Percentiles rank a stretch among this genome's conserved stretches.
These are phyloP conservation scores for Sanguinoderma infundibulare DNA, from an alignment of 1,284 basidiomycete genomes.

Conservation along the genomic window DNA sequence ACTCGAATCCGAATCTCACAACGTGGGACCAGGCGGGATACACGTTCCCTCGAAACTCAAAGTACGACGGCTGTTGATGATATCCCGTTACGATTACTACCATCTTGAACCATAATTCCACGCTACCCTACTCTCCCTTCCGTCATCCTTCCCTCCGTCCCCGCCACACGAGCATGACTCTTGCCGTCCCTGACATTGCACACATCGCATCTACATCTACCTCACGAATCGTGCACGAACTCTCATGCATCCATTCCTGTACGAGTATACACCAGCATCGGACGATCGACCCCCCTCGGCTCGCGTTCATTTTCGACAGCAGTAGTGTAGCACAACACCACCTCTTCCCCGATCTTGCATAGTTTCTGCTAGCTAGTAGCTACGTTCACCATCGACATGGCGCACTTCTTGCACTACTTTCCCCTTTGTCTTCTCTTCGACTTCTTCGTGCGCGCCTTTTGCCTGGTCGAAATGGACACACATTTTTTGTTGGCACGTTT, in stretches of 20 bases:
- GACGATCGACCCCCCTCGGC: constrained; percentile 7
- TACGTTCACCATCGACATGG: constrained; percentile 10
- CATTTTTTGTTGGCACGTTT: not conserved
- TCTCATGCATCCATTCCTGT: constrained; percentile 22
- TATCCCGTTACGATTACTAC: not conserved
- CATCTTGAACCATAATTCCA: not conserved
- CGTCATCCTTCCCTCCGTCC: not conserved
- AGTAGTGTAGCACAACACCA: constrained; percentile 24
- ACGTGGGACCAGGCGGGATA: constrained; percentile 74
- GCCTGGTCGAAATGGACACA: constrained; percentile 4
- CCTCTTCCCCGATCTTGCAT: constrained; percentile 4
- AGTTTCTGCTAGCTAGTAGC: constrained; percentile 6
- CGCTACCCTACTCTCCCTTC: constrained; percentile 3
- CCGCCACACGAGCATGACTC: not conserved
- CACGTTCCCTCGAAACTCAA: constrained; percentile 70
- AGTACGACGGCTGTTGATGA: constrained; percentile 53
- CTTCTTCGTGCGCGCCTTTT: not conserved
- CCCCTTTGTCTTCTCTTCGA: not conserved
- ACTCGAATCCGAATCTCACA: constrained; percentile 74
- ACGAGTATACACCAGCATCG: constrained; percentile 23
- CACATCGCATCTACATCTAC: constrained; percentile 18
- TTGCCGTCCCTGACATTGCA: not conserved
- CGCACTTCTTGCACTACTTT: constrained; percentile 5
- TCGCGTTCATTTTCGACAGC: not conserved
- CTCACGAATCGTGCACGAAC: constrained; percentile 25